These are phyloP conservation scores for Quercus tomentella DNA, from an alignment of 331 rosid species.

Conservation along the genomic window DNA sequence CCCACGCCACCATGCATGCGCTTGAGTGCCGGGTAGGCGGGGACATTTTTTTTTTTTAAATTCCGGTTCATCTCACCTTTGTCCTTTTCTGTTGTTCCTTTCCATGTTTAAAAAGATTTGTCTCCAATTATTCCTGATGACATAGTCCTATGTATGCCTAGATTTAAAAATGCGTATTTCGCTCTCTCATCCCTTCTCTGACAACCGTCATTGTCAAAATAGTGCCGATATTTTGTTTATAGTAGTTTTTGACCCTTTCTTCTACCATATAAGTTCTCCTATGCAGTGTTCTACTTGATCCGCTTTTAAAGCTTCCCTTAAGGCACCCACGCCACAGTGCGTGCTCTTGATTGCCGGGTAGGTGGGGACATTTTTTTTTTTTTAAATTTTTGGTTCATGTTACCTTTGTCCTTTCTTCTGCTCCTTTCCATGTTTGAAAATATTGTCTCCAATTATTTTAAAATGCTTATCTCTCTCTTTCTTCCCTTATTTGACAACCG, in stretches of 20 bases:
- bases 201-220: conserved; percentile 5
- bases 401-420: conserved; percentile 6
- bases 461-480: not conserved
- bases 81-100: conserved; percentile 8
- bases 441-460: not conserved
- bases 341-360: too few species aligned
- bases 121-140: not conserved
- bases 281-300: too few species aligned
- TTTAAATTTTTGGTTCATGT: not conserved
- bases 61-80: not conserved
- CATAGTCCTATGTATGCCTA: not conserved
- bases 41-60: too few species aligned
- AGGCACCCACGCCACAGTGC: too few species aligned
- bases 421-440: conserved; percentile 5
- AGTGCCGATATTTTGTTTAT: too few species aligned
- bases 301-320: too few species aligned
- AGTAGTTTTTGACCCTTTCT: too few species aligned
- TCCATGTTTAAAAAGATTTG: not conserved
- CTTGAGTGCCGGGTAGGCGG: too few species aligned
- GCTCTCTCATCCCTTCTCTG: conserved; percentile 3
- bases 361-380: too few species aligned
- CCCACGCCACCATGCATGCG: too few species aligned
- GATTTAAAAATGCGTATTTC: not conserved
- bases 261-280: too few species aligned
- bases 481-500: conserved; percentile 11